Conservation (phyloP, 768 basidiomycete species). For the Leucocoprinus leucothites region DNA sequence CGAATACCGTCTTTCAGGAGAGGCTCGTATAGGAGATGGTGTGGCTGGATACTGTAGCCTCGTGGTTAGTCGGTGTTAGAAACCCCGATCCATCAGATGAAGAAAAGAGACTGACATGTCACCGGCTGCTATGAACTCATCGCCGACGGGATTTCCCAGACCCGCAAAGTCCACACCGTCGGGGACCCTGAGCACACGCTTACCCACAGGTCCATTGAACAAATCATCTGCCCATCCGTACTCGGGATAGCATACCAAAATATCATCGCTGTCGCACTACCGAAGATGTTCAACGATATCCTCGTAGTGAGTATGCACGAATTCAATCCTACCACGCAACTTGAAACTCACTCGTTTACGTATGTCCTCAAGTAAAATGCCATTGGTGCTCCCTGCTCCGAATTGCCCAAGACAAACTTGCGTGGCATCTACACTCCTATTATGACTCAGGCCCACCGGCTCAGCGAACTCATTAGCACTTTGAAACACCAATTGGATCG, state of each 20-base stretch:
- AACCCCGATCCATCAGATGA: no score
- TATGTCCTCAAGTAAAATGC: slow-evolving; percentile 17
- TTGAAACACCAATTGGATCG: slow-evolving; percentile 17
- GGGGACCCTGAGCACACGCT: slow-evolving; percentile 17
- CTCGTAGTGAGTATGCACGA: background rate
- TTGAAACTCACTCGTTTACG: slow-evolving; percentile 14
- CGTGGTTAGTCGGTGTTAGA: no score
- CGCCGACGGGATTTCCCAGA: slow-evolving; percentile 12
- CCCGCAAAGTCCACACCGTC: slow-evolving; percentile 15
- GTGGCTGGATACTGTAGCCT: slow-evolving; percentile 15
- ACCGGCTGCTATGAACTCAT: slow-evolving; percentile 16
- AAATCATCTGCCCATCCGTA: slow-evolving; percentile 19
- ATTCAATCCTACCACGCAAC: background rate
- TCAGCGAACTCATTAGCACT: no score
- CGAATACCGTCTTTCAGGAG: slow-evolving; percentile 26
- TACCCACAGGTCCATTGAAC: slow-evolving; percentile 15
- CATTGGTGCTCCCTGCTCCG: slow-evolving; percentile 14
- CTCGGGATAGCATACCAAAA: slow-evolving; percentile 17
- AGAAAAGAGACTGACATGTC: slow-evolving; percentile 17
- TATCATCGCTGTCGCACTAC: slow-evolving; percentile 12
- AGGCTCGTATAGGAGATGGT: slow-evolving; percentile 22
- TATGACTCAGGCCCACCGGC: no score
- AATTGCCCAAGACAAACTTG: slow-evolving; percentile 9
- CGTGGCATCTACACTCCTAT: slow-evolving; percentile 9
- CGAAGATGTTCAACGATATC: background rate